Evolutionary conservation across 208 protist species (phyloP).

Genomic region (Acanthamoeba royreba): DNA sequence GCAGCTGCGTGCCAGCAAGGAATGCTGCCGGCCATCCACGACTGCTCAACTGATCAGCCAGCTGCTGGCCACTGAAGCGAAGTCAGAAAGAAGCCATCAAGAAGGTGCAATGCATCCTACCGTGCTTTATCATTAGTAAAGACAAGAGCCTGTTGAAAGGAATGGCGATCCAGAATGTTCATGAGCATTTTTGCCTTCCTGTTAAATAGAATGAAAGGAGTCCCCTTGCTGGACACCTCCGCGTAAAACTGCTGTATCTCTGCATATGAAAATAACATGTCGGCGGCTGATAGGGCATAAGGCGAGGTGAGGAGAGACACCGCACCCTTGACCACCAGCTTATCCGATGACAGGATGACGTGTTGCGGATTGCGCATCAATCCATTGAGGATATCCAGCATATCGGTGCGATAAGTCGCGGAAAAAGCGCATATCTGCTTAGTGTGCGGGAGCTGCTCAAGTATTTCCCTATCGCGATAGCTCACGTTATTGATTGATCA

Average conservation of each 20-base stretch:
- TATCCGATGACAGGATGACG: not conserved
- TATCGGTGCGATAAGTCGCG: not conserved
- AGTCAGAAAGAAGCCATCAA: not conserved
- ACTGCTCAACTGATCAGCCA: not conserved
- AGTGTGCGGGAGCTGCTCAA: not conserved
- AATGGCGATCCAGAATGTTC: not conserved
- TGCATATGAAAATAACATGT: not conserved
- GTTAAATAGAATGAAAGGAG: not conserved
- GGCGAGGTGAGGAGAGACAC: too few relatives aligned
- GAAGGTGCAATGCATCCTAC: not conserved
- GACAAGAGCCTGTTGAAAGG: conserved; percentile 4
- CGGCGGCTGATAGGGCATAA: too few relatives aligned
- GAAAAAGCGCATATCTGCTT: not conserved
- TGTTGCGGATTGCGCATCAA: not conserved
- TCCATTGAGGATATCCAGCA: not conserved
- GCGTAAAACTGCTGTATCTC: not conserved
- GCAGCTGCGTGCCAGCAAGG: not conserved
- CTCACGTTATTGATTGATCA: not conserved
- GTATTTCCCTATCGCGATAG: not conserved
- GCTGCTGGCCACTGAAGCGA: not conserved
- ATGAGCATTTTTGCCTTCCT: not conserved
- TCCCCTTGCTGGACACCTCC: not conserved
- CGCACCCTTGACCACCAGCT: not conserved
- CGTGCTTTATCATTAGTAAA: not conserved
- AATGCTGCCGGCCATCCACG: not conserved